Conservation (phyloP, 1,139 yeast species). For the Suhomyces terraborum region DNA sequence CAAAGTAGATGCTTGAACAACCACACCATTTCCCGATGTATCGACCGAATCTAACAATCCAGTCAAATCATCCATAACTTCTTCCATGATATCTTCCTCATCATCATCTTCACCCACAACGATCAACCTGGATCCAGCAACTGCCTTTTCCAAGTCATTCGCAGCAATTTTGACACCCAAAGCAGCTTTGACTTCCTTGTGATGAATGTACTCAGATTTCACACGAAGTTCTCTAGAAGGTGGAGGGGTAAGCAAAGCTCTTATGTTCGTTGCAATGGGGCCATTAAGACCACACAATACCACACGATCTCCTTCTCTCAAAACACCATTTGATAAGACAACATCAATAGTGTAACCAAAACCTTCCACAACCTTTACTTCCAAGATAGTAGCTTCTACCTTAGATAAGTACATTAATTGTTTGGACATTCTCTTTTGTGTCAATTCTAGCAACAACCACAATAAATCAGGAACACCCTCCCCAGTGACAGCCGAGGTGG, state of each 20-base stretch:
- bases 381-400: slow-evolving; percentile 94
- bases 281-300: slow-evolving; percentile 98
- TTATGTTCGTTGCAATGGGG: slow-evolving; percentile 94
- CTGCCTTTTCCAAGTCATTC: slow-evolving; percentile 95
- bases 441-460: slow-evolving; percentile 91
- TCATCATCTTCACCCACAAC: slow-evolving; percentile 98
- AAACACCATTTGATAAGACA: slow-evolving; percentile 89
- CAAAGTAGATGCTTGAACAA: slow-evolving; percentile 96
- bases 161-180: slow-evolving; percentile 99
- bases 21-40: slow-evolving; percentile 92
- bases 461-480: slow-evolving; percentile 99
- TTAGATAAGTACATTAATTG: slow-evolving; percentile 94
- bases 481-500: slow-evolving; percentile 98
- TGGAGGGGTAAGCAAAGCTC: slow-evolving; percentile 96
- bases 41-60: slow-evolving; percentile 94
- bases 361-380: slow-evolving; percentile 98
- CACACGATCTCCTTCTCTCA: slow-evolving; percentile 92
- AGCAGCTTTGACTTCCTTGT: slow-evolving; percentile 98
- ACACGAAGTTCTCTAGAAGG: slow-evolving; percentile 95
- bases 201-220: slow-evolving; percentile 91
- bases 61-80: slow-evolving; percentile 97
- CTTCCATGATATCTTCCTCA: slow-evolving; percentile 96
- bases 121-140: slow-evolving; percentile 95
- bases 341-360: slow-evolving; percentile 98
- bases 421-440: slow-evolving; percentile 98